Base-by-base conservation (phyloP, 352 stramenopile genomes). In the Globisporangium middletonii region DNA sequence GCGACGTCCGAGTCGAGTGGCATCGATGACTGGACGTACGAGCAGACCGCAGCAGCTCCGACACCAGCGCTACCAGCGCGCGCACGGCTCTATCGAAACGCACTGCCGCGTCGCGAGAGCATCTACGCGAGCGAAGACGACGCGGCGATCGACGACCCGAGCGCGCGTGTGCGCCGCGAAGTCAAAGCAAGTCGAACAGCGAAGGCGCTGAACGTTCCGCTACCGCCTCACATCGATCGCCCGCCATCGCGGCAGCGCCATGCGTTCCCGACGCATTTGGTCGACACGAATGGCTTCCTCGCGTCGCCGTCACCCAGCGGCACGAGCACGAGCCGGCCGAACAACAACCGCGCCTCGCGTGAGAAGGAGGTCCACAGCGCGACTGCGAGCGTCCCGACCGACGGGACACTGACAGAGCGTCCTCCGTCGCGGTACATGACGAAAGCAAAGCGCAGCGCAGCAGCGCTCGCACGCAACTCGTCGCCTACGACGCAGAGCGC, bases 391-490 rank as follows among this genome's bases (percentile, higher is more conserved):
- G 52, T 44, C 15, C 19, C 53, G n/a, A 7, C 55, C 26, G 37
- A 59, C 48, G 12, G 55, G 12, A 35, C 52, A 8, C 59, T 53
- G 11, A 67, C 56, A 4, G 69, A 82, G 41, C 75, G 83, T 0
- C 83, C 83, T 3, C 83, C 81, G 19, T 94, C 83, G 7, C 71
- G 83, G 16, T 90, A 94, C 53, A 90, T 92, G 78, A 75, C 76
- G 3, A 89, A 89, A 35, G 60, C 64, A 2, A 80, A 75, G 35
- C 77, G 65, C 15, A 65, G 63, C 7, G n/a, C 44, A 35, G 19
- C 3, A 6, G 4, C 19, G 33, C 5, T 38, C 8, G 26, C 13
- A 44, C 38, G 13, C 13, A 13, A n/a, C 3, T 16, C 13, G 13
- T 44, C 38, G 3, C 13, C 38, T 19, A n/a, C 38, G 16, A n/a